These are phyloP conservation scores for Sequoiadendron giganteum DNA, from an alignment of 75 land plant species.

Conservation along the genomic window DNA sequence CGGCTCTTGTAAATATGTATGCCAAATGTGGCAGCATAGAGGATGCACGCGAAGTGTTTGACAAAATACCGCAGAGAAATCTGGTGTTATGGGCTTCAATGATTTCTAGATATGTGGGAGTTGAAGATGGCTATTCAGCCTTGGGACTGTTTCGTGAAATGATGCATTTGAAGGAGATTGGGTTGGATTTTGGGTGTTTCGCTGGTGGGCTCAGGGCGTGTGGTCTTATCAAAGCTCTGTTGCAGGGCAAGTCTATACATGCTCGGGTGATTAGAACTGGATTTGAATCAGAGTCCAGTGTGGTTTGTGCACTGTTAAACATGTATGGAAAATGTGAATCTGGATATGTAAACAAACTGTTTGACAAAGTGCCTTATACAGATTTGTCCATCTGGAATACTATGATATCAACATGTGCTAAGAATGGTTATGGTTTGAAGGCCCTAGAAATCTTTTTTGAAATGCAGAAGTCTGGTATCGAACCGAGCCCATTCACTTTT, in stretches of 20 bases:
- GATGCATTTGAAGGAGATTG: background rate
- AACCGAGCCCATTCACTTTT: conserved; percentile 26
- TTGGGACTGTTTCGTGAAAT: conserved; percentile 17
- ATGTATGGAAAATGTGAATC: conserved; percentile 46
- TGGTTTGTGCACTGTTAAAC: conserved; percentile 46
- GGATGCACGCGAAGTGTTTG: conserved; percentile 18
- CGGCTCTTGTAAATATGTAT: conserved; percentile 47
- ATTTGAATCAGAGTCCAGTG: conserved; percentile 27
- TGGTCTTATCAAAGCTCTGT: conserved; percentile 18
- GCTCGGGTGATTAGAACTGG: conserved; percentile 38
- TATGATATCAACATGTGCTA: conserved; percentile 22
- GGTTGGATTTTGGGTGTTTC: background rate
- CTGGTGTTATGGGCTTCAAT: conserved; percentile 31
- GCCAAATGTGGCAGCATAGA: conserved; percentile 31
- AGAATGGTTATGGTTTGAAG: conserved; percentile 6
- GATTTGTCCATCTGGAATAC: conserved; percentile 33
- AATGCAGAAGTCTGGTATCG: conserved; percentile 25
- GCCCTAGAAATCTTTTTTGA: conserved; percentile 28
- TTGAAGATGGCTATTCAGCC: conserved; percentile 35
- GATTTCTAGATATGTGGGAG: conserved; percentile 39
- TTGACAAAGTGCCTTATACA: background rate
- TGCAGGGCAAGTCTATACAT: conserved; percentile 41
- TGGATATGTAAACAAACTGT: conserved; percentile 2
- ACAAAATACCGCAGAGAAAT: conserved; percentile 10
- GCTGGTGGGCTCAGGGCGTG: conserved; percentile 48